These are phyloP conservation scores for Crithidia brevicula DNA, from an alignment of 208 protist species.

Conservation along the genomic window DNA sequence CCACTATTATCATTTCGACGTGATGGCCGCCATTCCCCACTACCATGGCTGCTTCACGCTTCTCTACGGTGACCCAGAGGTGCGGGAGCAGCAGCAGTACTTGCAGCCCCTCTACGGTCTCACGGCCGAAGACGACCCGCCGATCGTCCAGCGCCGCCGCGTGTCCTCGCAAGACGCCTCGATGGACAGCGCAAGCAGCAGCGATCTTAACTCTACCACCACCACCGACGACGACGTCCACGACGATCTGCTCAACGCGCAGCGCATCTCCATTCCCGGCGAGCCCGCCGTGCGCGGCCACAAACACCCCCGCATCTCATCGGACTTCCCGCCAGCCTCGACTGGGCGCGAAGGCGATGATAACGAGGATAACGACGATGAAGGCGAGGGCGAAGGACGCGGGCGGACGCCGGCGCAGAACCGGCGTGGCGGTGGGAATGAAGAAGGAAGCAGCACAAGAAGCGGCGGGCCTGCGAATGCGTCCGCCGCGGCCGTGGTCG, in stretches of 20 bases:
- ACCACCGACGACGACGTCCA: background rate
- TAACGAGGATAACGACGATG: background rate
- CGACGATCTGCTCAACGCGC: background rate
- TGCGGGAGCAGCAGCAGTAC: conserved; percentile 24
- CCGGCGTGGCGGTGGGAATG: background rate
- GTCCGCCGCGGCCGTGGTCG: background rate
- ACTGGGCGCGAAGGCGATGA: background rate
- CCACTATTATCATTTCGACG: background rate
- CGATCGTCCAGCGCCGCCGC: background rate
- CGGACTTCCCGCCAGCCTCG: background rate
- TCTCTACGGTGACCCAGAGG: conserved; percentile 39
- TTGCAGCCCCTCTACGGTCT: conserved; percentile 42
- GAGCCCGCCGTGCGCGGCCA: conserved; percentile 11
- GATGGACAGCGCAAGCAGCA: conserved; percentile 16
- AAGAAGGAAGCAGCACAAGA: background rate
- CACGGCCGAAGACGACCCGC: conserved; percentile 34
- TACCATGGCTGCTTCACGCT: conserved; percentile 33
- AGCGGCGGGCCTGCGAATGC: too few relatives aligned
- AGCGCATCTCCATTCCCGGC: conserved; percentile 1
- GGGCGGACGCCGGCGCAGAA: background rate
- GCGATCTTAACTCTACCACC: too few relatives aligned
- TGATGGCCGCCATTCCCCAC: background rate
- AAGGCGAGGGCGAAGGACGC: background rate
- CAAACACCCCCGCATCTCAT: conserved; percentile 13
- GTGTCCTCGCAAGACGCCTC: conserved; percentile 12